Evolutionary conservation across 164 flowering plant genomes (phyloP).

Genomic region (Saururus chinensis): DNA sequence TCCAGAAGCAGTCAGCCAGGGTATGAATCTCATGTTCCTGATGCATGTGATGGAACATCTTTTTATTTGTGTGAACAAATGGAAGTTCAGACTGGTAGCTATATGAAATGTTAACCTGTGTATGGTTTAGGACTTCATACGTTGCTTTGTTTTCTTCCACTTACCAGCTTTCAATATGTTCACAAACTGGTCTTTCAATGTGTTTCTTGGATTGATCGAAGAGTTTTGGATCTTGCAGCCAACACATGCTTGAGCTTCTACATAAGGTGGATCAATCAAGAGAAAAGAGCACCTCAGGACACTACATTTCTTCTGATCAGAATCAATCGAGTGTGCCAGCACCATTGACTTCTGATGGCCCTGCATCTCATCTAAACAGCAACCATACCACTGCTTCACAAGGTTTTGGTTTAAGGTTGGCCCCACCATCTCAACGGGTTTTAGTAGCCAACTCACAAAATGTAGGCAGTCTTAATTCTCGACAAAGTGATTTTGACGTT

Average conservation of each 20-base stretch:
- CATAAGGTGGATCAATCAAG: slow-evolving; percentile 73
- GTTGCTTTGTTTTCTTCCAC: too few relatives aligned
- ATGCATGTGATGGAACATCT: too few relatives aligned
- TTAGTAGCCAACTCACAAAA: slow-evolving; percentile 28
- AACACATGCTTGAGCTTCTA: slow-evolving; percentile 87
- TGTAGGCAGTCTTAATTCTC: slow-evolving; percentile 20
- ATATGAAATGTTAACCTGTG: too few relatives aligned
- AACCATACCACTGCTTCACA: slow-evolving; percentile 47
- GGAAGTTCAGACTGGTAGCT: too few relatives aligned
- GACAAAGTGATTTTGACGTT: slow-evolving; percentile 21
- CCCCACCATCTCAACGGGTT: slow-evolving; percentile 13
- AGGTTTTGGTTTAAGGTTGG: slow-evolving; percentile 30
- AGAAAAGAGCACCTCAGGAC: slow-evolving; percentile 19
- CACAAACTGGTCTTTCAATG: too few relatives aligned
- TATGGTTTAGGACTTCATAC: not conserved
- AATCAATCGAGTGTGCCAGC: slow-evolving; percentile 29
- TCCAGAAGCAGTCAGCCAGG: slow-evolving; percentile 26
- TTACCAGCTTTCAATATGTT: not conserved
- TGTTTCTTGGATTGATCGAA: not conserved
- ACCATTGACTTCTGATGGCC: slow-evolving; percentile 19
- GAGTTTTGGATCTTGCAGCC: slow-evolving; percentile 30
- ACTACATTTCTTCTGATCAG: slow-evolving; percentile 32
- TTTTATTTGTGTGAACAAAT: too few relatives aligned
- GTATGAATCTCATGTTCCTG: slow-evolving; percentile 13
- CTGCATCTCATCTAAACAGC: slow-evolving; percentile 33